Evolutionary conservation across 140 eudicot genomes (phyloP).

Genomic region (Cichorium intybus): DNA sequence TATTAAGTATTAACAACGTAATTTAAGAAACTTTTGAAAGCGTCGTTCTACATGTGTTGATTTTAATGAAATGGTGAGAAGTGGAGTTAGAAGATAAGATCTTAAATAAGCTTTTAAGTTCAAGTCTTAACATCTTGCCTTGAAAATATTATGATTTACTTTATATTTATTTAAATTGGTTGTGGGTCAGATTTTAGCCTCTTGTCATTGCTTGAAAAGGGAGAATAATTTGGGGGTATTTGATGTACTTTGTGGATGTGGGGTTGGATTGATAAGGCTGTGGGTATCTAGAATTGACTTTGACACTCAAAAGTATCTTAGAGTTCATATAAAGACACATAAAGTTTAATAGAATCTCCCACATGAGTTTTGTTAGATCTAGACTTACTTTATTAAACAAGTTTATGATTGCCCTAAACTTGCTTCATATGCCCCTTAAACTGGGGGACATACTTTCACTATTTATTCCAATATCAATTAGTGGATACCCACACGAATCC

Average conservation of each 20-base stretch:
- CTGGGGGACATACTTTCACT: conserved; percentile 36
- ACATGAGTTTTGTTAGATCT: conserved; percentile 43
- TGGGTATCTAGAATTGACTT: conserved; percentile 29
- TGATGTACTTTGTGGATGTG: conserved; percentile 14
- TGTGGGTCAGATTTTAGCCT: background rate
- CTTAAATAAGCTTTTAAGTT: background rate
- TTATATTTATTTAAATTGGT: background rate
- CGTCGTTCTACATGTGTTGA: background rate
- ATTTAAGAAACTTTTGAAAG: background rate
- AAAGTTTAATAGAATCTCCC: conserved; percentile 35
- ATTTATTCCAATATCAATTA: conserved; percentile 24
- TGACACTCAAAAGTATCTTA: conserved; percentile 24
- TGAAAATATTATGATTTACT: background rate
- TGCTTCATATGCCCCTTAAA: conserved; percentile 28
- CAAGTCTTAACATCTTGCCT: background rate
- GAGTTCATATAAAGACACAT: conserved; percentile 35
- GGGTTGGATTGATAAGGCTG: conserved; percentile 11
- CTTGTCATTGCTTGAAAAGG: conserved; percentile 2
- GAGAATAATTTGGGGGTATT: conserved; percentile 8
- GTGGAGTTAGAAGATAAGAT: background rate
- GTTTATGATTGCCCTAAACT: conserved; percentile 37
- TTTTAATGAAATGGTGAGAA: background rate
- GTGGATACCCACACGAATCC: conserved; percentile 36
- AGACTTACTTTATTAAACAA: conserved; percentile 35
- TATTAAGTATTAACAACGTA: background rate